Evolutionary conservation across 2,329 filamentous ascomycete species (phyloP).

Genomic region (Colletotrichum siamense): DNA sequence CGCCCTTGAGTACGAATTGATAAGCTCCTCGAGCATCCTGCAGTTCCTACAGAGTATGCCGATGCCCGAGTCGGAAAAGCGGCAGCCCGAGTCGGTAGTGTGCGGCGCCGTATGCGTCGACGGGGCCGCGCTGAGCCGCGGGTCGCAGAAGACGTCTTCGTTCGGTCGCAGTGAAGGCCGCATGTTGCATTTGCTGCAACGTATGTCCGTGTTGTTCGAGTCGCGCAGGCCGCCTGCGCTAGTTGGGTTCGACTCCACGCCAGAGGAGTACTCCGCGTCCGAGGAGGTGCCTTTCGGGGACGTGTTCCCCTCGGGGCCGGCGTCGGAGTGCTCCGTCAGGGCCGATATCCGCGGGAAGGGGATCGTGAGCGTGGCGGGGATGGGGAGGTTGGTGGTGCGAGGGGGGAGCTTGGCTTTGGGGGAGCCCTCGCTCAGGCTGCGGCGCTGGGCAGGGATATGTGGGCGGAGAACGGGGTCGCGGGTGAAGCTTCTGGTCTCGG

Average conservation of each 20-base stretch:
- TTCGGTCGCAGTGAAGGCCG: conserved; percentile 3
- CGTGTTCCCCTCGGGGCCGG: not conserved
- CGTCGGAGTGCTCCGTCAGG: conserved; percentile 14
- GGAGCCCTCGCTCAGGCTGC: not conserved
- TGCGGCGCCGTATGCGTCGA: not conserved
- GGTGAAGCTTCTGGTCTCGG: not conserved
- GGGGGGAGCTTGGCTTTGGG: not conserved
- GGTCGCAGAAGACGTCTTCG: not conserved
- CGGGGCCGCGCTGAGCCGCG: not conserved
- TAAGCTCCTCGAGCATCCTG: conserved; percentile 16
- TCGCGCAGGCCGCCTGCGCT: conserved; percentile 1
- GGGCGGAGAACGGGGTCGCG: not conserved
- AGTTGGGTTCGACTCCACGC: conserved; percentile 10
- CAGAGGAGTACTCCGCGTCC: conserved; percentile 15
- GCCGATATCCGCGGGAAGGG: conserved; percentile 15
- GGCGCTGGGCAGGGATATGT: not conserved
- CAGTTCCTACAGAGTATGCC: conserved; percentile 14
- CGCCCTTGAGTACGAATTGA: conserved; percentile 15
- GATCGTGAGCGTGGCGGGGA: conserved; percentile 1
- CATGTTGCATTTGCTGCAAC: conserved; percentile 21
- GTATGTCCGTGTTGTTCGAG: conserved; percentile 5
- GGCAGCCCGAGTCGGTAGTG: not conserved
- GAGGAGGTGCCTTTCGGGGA: not conserved
- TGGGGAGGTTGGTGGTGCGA: not conserved
- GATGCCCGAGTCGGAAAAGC: conserved; percentile 19